Evolutionary conservation across 495 filamentous ascomycete species (phyloP).

Genomic region (Trichocladium antarcticum): DNA sequence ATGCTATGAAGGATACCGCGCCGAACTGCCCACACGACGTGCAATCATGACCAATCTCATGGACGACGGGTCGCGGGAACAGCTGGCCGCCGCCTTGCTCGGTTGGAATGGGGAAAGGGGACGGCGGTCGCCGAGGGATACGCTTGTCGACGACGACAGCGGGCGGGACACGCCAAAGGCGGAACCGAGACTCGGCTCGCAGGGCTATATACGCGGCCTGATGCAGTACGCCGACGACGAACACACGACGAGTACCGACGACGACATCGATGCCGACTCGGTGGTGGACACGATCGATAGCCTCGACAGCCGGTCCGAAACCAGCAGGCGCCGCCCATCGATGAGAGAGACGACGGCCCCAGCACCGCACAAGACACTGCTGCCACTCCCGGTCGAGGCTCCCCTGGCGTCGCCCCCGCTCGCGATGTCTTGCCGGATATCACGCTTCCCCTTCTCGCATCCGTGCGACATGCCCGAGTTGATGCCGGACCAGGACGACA

Average conservation of each 20-base stretch:
- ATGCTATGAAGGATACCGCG: neutral
- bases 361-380: neutral
- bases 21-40: conserved; percentile 8
- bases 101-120: neutral
- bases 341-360: neutral
- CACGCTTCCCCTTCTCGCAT: conserved; percentile 9
- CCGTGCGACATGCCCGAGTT: conserved; percentile 14
- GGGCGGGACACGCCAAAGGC: neutral
- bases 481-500: conserved; percentile 12
- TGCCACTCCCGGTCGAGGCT: conserved; percentile 1
- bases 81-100: conserved; percentile 2
- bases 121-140: neutral
- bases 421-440: conserved; percentile 14
- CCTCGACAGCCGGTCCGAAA: conserved; percentile 2
- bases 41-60: conserved; percentile 1
- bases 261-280: conserved; percentile 20
- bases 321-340: neutral
- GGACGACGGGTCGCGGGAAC: conserved; percentile 3
- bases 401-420: conserved; percentile 4
- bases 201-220: conserved; percentile 13
- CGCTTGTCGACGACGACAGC: neutral
- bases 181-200: neutral
- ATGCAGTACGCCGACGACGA: conserved; percentile 15
- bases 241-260: neutral
- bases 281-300: neutral